Conservation (phyloP, 352 stramenopile genomes). For the Globisporangium solare region DNA sequence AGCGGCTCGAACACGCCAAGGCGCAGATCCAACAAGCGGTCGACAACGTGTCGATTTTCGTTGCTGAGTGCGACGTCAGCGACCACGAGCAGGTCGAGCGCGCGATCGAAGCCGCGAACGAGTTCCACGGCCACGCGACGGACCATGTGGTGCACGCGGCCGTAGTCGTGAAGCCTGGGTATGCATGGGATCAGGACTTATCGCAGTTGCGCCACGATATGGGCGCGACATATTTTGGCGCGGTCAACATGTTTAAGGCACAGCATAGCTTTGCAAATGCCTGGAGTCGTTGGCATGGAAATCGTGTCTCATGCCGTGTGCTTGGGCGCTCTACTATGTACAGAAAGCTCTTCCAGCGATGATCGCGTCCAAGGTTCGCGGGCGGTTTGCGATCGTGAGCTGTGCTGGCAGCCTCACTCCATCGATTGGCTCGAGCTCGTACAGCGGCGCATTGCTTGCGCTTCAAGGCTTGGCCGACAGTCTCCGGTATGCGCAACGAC, state of each 20-base stretch:
- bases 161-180: conserved; percentile 24
- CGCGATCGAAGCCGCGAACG: conserved; percentile 40
- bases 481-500: conserved; percentile 33
- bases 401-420: conserved; percentile 44
- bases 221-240: conserved; percentile 56
- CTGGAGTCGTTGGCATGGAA: not conserved
- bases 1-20: conserved; percentile 1
- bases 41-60: conserved; percentile 22
- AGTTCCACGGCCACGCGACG: conserved; percentile 39
- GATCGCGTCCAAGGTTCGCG: conserved; percentile 35
- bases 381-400: conserved; percentile 56
- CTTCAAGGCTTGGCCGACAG: conserved; percentile 88
- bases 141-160: conserved; percentile 55
- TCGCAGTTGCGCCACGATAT: conserved; percentile 39
- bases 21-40: conserved; percentile 5
- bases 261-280: too few species aligned
- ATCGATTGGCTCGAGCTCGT: conserved; percentile 88
- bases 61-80: conserved; percentile 31
- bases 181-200: conserved; percentile 56
- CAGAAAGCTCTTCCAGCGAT: conserved; percentile 48
- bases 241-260: conserved; percentile 51
- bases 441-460: conserved; percentile 88
- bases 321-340: not conserved
- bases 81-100: conserved; percentile 29
- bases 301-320: not conserved